Evolutionary conservation across 2,329 filamentous ascomycete genomes (phyloP), one percentile per base, ranked within the genome.

Genomic region (Calcarisporium arbuscula): DNA sequence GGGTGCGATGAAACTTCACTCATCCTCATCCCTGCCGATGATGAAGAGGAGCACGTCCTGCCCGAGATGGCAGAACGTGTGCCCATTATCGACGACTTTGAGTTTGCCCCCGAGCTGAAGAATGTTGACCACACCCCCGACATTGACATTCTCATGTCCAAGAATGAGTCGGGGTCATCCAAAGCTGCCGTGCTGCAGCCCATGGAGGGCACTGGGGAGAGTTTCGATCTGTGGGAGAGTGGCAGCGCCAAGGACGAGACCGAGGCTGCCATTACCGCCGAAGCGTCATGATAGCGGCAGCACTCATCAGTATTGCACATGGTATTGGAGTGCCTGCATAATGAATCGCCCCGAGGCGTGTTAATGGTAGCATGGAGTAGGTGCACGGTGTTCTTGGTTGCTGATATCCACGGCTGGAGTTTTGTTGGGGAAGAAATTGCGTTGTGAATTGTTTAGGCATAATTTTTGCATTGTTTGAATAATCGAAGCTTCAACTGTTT

Each of bases 211-310:
- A 71, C 73, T 0, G 74, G 69, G 26, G 73, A 78, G 46, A 68
- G 60, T 51, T 77, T 85, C 48, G 77, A 82, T 47, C 67, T 85
- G 12, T 85, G 80, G 80, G 81, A 85, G 57, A 84, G 79, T 50
- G 71, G 68, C 18, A 83, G 77, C 54, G 70, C 72, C 18, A 74
- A 76, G 44, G 80, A 77, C 30, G 79, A 75, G 36, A 49, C 56
- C 2, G 68, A 70, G 38, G 35, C 40, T n/a, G 8, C 27, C n/a
- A 30, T 32, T 28, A 34, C 37, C 6, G 38, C n/a, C n/a, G n/a
- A n/a, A n/a, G n/a, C n/a, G n/a, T n/a, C n/a, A n/a, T n/a, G n/a
- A n/a, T n/a, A n/a, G n/a, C n/a, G n/a, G n/a, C n/a, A n/a, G n/a
- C n/a, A n/a, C n/a, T n/a, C n/a, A n/a, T n/a, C n/a, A n/a, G n/a